Percentiles rank a stretch among this genome's conserved stretches.
These are phyloP conservation scores for Xylaria nigripes DNA, from an alignment of 495 filamentous ascomycete species.

Conservation along the genomic window DNA sequence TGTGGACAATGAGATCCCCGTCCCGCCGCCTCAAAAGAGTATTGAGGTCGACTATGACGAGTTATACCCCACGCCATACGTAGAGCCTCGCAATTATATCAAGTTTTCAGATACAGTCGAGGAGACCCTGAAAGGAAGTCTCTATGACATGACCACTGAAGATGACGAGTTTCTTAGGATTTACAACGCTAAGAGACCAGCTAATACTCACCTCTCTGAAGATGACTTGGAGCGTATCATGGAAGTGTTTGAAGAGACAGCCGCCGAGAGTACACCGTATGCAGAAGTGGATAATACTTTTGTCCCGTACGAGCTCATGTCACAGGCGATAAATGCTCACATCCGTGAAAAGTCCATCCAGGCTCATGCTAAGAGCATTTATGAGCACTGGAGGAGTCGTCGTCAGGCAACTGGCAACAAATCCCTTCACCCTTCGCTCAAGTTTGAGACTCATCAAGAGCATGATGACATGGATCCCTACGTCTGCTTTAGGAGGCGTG, in stretches of 20 bases:
- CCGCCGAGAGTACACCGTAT: conserved; percentile 71
- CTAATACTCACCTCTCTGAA: conserved; percentile 62
- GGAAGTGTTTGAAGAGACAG: conserved; percentile 87
- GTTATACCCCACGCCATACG: conserved; percentile 70
- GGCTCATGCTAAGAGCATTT: conserved; percentile 74
- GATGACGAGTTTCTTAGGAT: conserved; percentile 78
- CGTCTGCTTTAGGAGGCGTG: conserved; percentile 94
- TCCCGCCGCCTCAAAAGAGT: conserved; percentile 71
- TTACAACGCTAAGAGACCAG: conserved; percentile 67
- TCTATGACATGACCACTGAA: conserved; percentile 87
- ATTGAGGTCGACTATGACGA: conserved; percentile 68
- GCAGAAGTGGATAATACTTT: conserved; percentile 83
- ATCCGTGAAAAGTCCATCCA: conserved; percentile 48
- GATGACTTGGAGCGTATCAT: conserved; percentile 90
- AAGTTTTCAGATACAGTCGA: conserved; percentile 97
- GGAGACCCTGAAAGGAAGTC: conserved; percentile 69
- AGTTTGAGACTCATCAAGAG: conserved; percentile 87
- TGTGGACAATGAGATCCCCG: conserved; percentile 73
- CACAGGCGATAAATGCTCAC: conserved; percentile 55
- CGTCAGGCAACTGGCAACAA: conserved; percentile 58
- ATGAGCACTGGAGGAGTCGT: conserved; percentile 79
- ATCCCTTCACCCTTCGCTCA: conserved; percentile 64
- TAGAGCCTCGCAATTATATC: conserved; percentile 85
- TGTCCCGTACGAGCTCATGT: conserved; percentile 70
- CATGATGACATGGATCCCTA: conserved; percentile 95